Conservation (phyloP, 805 yeast species). For the Groenewaldozyma salmanticensis region DNA sequence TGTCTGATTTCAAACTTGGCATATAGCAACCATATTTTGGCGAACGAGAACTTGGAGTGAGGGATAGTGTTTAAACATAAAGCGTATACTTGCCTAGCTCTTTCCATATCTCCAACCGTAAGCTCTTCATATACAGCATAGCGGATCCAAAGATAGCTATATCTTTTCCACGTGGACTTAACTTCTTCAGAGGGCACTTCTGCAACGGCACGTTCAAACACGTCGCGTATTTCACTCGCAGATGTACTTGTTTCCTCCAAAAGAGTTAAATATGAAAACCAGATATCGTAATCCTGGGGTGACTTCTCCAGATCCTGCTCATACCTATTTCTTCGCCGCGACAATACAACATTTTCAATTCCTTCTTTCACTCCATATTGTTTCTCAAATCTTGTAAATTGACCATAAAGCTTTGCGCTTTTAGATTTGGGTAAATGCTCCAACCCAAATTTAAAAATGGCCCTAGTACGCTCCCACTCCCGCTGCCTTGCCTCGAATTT, state of each 20-base stretch:
- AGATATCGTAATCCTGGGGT: slow-evolving; percentile 58
- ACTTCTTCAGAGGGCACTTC: slow-evolving; percentile 31
- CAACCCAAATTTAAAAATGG: slow-evolving; percentile 45
- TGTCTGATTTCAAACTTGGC: slow-evolving; percentile 69
- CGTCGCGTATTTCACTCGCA: slow-evolving; percentile 23
- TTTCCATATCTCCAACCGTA: slow-evolving; percentile 31
- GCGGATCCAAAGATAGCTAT: slow-evolving; percentile 60
- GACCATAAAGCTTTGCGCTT: slow-evolving; percentile 31
- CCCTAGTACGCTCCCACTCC: slow-evolving; percentile 55
- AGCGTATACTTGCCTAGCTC: slow-evolving; percentile 44
- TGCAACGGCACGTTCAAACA: slow-evolving; percentile 38
- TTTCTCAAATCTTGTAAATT: slow-evolving; percentile 52
- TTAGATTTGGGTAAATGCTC: slow-evolving; percentile 34
- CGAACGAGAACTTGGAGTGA: slow-evolving; percentile 52
- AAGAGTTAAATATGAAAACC: slow-evolving; percentile 69
- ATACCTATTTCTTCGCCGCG: slow-evolving; percentile 48
- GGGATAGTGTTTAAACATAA: slow-evolving; percentile 44
- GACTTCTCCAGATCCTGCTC: slow-evolving; percentile 34
- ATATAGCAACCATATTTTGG: slow-evolving; percentile 61
- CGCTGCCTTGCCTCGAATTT: slow-evolving; percentile 54
- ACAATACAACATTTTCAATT: slow-evolving; percentile 42
- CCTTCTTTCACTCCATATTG: slow-evolving; percentile 47
- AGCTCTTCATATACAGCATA: slow-evolving; percentile 57
- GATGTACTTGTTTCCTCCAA: slow-evolving; percentile 30
- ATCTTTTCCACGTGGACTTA: slow-evolving; percentile 54